Evolutionary conservation across 1,284 basidiomycete species (phyloP), one percentile per base, ranked within the genome.

Genomic region (Sanghuangporus weigelae): DNA sequence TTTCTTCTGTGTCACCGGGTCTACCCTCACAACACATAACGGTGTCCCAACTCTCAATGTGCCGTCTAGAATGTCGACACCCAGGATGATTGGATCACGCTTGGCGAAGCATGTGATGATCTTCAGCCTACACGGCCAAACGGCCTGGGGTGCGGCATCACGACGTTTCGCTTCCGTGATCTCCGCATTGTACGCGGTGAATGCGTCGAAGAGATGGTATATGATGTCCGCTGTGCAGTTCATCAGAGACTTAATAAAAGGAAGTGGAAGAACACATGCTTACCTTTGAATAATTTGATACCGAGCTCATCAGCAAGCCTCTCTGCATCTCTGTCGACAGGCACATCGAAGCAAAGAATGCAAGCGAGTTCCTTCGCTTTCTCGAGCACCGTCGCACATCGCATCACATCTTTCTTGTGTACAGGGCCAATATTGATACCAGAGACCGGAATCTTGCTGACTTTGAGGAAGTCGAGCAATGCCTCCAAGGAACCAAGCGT

Each of bases 351-450:
- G 72, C 94, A 96, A 63, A 99, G 85, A 68, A 99, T 92, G 73
- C 93, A 93, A 1, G 96, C 95, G 55, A 97, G 84, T 74, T 99
- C 97, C 73, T 94, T 95, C 10, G 95, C 95, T 73, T 92, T 95
- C 77, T 99, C 96, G 70, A 99, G 78, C 95, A 99, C 98, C 10
- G 92, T 93, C 35, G 91, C 89, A 46, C 92, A 81, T 62, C 95
- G 91, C 87, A 97, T 95, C 64, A 99, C 85, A 71, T 98, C 95
- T 75, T 88, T 93, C 81, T 96, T 97, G 81, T 96, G 93, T 11
- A 99, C 93, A 14, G 97, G 96, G 8, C 97, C 97, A 66, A 99
- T 98, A 76, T 97, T 98, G 79, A 99, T 97, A 50, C 94, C 95
- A 46, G 92, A 94, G 2, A 98, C 95, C 2, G 97, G 97, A 69